Percentiles rank a stretch among this genome's conserved stretches.
These are phyloP conservation scores for Septoria linicola DNA, from an alignment of 2,329 filamentous ascomycete genomes.

Conservation along the genomic window DNA sequence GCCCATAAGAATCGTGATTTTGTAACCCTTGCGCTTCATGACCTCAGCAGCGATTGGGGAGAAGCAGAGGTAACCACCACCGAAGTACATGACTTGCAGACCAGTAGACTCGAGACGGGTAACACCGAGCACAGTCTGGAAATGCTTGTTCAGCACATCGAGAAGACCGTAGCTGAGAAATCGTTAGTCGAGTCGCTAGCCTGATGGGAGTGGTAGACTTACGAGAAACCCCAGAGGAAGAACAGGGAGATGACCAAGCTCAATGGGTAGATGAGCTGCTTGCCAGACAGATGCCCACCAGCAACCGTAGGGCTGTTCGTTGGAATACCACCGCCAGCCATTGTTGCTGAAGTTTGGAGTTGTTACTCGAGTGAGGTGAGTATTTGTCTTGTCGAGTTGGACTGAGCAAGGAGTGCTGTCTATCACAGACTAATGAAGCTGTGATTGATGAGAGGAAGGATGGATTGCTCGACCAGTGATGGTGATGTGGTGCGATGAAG, in stretches of 20 bases:
- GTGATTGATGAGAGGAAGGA: conserved; percentile 4
- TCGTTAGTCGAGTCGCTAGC: too few species aligned
- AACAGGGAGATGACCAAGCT: conserved; percentile 49
- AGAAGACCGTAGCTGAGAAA: conserved; percentile 27
- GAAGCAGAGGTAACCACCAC: conserved; percentile 45
- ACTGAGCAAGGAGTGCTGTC: background rate
- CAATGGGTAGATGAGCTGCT: conserved; percentile 52
- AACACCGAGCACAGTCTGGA: conserved; percentile 39
- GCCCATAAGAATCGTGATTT: conserved; percentile 47
- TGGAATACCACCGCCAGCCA: conserved; percentile 45
- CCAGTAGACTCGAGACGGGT: conserved; percentile 45
- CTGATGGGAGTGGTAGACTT: background rate
- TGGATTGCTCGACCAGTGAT: background rate
- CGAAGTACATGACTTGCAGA: conserved; percentile 46
- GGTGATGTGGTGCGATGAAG: conserved; percentile 19
- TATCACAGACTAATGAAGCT: conserved; percentile 24
- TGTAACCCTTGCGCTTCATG: conserved; percentile 47
- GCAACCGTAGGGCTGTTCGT: conserved; percentile 40
- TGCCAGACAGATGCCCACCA: conserved; percentile 46
- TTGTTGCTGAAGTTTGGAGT: conserved; percentile 26
- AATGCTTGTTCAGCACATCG: conserved; percentile 42
- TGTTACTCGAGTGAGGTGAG: conserved; percentile 2
- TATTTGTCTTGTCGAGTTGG: background rate
- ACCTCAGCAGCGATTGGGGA: conserved; percentile 46
- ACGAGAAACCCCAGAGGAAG: conserved; percentile 42